Conservation (phyloP, 148 eudicot genomes). For the Fagopyrum homotropicum region DNA sequence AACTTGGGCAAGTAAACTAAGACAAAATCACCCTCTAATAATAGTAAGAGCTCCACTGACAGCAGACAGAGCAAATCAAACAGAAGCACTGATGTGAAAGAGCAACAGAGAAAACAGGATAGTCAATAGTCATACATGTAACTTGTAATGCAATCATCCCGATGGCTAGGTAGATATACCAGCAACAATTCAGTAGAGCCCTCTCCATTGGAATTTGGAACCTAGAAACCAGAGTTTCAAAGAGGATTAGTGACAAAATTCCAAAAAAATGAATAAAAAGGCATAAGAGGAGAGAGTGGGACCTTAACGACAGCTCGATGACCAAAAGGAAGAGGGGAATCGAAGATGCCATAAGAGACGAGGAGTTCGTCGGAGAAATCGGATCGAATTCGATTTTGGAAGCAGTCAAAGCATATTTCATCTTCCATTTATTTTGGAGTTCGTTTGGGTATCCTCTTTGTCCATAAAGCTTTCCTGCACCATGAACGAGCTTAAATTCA, state of each 20-base stretch:
- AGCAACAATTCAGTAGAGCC: constrained; percentile 8
- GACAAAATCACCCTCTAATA: background rate
- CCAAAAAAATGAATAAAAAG: too few species aligned
- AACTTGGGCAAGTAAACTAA: background rate
- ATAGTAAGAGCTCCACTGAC: background rate
- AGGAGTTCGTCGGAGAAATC: constrained; percentile 12
- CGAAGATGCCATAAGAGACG: constrained; percentile 14
- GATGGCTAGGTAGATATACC: constrained; percentile 2
- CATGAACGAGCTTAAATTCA: too few species aligned
- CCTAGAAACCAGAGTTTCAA: constrained; percentile 2
- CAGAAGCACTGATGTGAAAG: background rate
- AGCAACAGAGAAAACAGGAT: background rate
- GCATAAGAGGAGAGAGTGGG: background rate
- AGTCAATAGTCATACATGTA: constrained; percentile 11
- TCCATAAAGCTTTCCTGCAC: background rate
- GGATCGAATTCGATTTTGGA: constrained; percentile 6
- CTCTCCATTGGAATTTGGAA: constrained; percentile 12
- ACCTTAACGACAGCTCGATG: constrained; percentile 14
- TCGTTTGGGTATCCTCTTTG: background rate
- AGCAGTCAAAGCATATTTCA: constrained; percentile 13
- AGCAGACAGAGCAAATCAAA: background rate
- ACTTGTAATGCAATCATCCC: constrained; percentile 4
- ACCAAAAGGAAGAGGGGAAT: constrained; percentile 13
- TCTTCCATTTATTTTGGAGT: constrained; percentile 3
- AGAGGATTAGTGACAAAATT: background rate